These are phyloP conservation scores for Pelagomonas calceolata DNA, from an alignment of 108 stramenopile genomes.

Conservation along the genomic window DNA sequence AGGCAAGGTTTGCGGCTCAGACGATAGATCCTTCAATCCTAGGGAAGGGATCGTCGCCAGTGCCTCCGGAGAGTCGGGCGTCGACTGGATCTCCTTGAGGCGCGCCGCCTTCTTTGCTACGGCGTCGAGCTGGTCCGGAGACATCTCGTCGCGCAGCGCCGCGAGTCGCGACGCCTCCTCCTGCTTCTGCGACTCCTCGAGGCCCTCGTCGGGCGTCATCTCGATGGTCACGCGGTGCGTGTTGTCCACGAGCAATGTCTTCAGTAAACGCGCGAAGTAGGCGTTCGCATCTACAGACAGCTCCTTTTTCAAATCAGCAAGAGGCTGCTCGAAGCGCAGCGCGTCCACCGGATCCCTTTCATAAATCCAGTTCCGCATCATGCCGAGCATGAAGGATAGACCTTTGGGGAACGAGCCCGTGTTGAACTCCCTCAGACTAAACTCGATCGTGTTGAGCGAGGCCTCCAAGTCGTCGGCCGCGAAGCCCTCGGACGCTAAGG, in stretches of 20 bases:
- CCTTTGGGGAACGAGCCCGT: conserved; percentile 93
- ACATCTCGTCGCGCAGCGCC: conserved; percentile 63
- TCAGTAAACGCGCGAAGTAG: conserved; percentile 71
- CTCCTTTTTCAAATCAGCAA: conserved; percentile 67
- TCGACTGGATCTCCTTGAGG: conserved; percentile 72
- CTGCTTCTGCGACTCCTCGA: conserved; percentile 54
- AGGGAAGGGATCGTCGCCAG: conserved; percentile 82
- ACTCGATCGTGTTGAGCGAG: conserved; percentile 89
- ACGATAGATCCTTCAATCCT: conserved; percentile 68
- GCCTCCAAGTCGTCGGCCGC: conserved; percentile 61
- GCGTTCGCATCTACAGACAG: conserved; percentile 62
- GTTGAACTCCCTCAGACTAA: conserved; percentile 89
- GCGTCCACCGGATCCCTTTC: conserved; percentile 67
- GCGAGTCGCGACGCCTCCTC: conserved; percentile 64
- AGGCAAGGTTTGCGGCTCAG: conserved; percentile 28
- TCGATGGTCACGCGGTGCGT: conserved; percentile 80
- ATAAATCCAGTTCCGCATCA: conserved; percentile 86
- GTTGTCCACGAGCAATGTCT: conserved; percentile 68
- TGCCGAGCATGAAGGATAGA: conserved; percentile 83
- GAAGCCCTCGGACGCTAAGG: conserved; percentile 79
- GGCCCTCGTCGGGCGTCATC: conserved; percentile 69
- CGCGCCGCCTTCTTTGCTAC: conserved; percentile 67
- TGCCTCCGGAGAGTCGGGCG: conserved; percentile 81
- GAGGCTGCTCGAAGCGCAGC: conserved; percentile 77
- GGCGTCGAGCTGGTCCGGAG: conserved; percentile 58